These are phyloP conservation scores for Coemansia sp. DNA, from an alignment of 192 early-diverging fungal species.

Conservation along the genomic window DNA sequence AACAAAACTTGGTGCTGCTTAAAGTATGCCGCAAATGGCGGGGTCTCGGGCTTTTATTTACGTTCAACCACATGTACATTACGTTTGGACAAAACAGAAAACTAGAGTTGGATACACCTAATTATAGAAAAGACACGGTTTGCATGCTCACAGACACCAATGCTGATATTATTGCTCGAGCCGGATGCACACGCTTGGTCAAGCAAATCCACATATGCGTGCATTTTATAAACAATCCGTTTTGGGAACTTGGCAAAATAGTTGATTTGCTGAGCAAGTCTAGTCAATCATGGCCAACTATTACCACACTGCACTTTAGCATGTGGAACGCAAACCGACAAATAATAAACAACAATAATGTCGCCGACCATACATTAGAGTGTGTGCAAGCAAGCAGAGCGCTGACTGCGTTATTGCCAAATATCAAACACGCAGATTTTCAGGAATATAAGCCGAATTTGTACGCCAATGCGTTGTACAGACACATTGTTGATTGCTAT, in stretches of 20 bases:
- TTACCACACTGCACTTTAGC: not conserved
- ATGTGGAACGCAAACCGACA: not conserved
- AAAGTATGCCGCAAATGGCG: not conserved
- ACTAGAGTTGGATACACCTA: not conserved
- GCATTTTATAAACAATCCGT: not conserved
- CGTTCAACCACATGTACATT: not conserved
- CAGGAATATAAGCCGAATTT: not conserved
- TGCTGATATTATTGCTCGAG: not conserved
- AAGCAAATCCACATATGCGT: not conserved
- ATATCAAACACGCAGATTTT: not conserved
- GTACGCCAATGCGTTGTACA: not conserved
- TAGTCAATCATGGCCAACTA: not conserved
- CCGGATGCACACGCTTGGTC: not conserved
- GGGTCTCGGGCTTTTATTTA: not conserved
- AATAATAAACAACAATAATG: not conserved
- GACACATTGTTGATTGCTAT: not conserved
- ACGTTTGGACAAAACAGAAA: not conserved
- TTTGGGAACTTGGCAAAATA: not conserved
- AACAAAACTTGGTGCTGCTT: not conserved
- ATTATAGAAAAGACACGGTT: not conserved
- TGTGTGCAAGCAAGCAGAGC: not conserved
- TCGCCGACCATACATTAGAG: not conserved
- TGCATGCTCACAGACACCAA: not conserved
- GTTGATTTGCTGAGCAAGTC: not conserved
- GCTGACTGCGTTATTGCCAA: not conserved